Conservation (phyloP, 176 grass and related monocot genomes). For the Raddia distichophylla region DNA sequence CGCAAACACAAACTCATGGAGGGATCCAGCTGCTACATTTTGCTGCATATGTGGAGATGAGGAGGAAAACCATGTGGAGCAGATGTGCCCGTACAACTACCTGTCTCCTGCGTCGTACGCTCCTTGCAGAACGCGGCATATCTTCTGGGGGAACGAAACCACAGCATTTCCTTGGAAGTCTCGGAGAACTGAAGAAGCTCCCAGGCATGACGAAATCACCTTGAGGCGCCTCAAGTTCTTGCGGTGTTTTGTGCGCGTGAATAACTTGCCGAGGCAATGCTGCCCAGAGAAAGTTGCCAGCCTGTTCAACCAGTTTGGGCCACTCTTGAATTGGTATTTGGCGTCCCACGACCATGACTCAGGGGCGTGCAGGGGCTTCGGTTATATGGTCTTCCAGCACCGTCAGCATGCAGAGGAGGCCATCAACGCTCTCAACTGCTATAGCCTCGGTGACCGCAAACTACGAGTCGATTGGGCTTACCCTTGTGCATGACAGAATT, state of each 20-base stretch:
- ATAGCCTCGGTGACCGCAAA: background rate
- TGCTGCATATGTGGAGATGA: constrained; percentile 41
- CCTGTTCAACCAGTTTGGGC: background rate
- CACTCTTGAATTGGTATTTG: background rate
- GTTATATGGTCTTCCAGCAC: background rate
- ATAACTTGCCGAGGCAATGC: constrained; percentile 5
- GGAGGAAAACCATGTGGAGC: constrained; percentile 15
- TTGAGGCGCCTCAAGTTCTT: background rate
- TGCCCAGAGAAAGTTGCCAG: background rate
- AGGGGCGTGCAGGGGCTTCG: background rate
- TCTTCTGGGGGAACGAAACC: constrained; percentile 19
- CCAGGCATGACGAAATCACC: background rate
- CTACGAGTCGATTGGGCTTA: constrained; percentile 16
- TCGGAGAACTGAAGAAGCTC: background rate
- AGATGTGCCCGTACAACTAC: constrained; percentile 38
- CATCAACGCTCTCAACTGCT: background rate
- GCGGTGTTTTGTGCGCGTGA: background rate
- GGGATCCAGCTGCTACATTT: constrained; percentile 25
- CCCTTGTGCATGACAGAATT: background rate
- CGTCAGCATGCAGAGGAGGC: constrained; percentile 4
- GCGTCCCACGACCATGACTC: background rate
- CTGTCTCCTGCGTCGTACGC: constrained; percentile 28
- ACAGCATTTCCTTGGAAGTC: background rate
- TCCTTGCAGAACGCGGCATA: constrained; percentile 29
- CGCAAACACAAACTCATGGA: background rate